phyloP scores from a whole-genome alignment of 306 rosid genomes.

The Acacia confusa region DNA sequence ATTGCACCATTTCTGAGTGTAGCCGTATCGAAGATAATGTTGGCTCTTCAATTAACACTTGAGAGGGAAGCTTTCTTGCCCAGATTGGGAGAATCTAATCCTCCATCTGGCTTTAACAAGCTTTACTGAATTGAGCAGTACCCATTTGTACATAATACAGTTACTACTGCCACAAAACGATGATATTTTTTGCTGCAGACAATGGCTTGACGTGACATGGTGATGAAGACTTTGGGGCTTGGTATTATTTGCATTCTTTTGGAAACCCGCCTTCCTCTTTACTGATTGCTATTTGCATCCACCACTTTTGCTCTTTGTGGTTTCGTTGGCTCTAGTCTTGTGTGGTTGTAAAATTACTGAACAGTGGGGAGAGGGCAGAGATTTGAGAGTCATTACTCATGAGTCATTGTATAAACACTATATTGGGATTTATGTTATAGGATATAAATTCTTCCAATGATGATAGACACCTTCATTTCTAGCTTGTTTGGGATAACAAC shows the following conservation, averaged over 20 bases:
- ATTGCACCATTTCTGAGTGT: conserved; percentile 58
- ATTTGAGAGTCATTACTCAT: not conserved
- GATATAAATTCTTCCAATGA: not conserved
- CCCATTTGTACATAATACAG: not conserved
- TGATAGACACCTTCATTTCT: too few relatives aligned
- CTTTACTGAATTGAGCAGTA: conserved; percentile 28
- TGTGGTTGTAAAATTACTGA: not conserved
- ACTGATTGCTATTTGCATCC: not conserved
- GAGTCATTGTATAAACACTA: conserved; percentile 1
- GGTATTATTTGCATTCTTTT: conserved; percentile 6
- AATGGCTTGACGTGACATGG: not conserved
- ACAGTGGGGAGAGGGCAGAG: not conserved
- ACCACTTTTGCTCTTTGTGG: not conserved
- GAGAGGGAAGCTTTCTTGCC: conserved; percentile 68
- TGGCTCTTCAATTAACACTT: conserved; percentile 55
- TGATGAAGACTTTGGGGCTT: not conserved
- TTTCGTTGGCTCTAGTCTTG: not conserved
- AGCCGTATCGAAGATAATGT: conserved; percentile 42
- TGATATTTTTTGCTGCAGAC: not conserved
- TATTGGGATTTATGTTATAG: not conserved
- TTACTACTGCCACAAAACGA: not conserved
- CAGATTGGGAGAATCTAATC: conserved; percentile 46
- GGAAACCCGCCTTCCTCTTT: not conserved
- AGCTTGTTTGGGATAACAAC: too few relatives aligned
- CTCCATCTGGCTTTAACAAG: conserved; percentile 49